phyloP scores from a whole-genome alignment of 176 grass and related monocot genomes.

The Paspalum notatum region DNA sequence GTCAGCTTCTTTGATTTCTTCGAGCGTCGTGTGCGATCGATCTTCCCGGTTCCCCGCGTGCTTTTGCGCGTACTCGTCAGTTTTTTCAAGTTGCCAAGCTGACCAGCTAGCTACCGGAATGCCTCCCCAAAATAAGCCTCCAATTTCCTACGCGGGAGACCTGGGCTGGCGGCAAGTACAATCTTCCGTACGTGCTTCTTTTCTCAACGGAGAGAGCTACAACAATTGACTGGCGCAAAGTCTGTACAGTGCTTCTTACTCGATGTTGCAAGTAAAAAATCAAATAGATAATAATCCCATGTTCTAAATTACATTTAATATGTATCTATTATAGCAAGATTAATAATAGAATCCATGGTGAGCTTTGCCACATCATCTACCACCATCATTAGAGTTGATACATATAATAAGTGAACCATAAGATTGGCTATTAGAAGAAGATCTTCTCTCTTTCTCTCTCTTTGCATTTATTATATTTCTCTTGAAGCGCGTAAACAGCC shows the following conservation, averaged over 20 bases:
- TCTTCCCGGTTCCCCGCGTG: background rate
- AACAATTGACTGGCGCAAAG: background rate
- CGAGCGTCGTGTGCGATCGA: background rate
- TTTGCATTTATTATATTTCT: too few species aligned
- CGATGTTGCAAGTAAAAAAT: background rate
- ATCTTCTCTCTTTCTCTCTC: too few species aligned
- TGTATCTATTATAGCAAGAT: too few species aligned
- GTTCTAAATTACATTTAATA: too few species aligned
- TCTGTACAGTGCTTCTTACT: background rate
- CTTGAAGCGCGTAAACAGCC: too few species aligned
- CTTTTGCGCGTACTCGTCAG: background rate
- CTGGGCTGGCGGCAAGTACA: background rate
- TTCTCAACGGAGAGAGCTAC: background rate
- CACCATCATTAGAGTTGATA: too few species aligned
- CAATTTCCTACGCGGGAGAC: background rate
- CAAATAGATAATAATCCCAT: too few species aligned
- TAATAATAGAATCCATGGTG: too few species aligned
- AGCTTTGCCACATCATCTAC: too few species aligned
- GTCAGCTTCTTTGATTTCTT: slow-evolving; percentile 37
- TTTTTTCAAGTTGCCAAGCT: slow-evolving; percentile 6
- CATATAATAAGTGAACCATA: too few species aligned
- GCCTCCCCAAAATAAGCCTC: background rate
- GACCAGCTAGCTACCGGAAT: background rate
- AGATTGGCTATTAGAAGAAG: too few species aligned
- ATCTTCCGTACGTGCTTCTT: background rate